Percentiles rank a stretch among this genome's conserved stretches.
phyloP scores from a whole-genome alignment of 306 rosid species.

The Herpetospermum pedunculosum region DNA sequence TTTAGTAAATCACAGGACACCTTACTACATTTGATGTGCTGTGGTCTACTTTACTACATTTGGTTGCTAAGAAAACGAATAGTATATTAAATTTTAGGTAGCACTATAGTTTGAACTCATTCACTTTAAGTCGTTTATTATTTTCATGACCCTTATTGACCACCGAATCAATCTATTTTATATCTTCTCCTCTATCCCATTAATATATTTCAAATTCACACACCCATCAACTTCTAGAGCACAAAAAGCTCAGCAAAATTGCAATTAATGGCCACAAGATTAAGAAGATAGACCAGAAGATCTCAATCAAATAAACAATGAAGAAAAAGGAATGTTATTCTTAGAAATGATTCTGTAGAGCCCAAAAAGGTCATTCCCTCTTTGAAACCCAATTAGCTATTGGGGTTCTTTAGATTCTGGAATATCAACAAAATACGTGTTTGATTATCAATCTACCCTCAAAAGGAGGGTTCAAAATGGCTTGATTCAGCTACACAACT shows the following conservation, averaged over 20 bases:
- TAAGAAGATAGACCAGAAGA: not conserved
- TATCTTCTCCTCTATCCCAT: slow-evolving; percentile 6
- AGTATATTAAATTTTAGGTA: too few species aligned
- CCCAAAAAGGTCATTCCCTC: not conserved
- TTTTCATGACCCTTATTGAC: too few species aligned
- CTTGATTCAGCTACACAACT: not conserved
- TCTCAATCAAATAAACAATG: not conserved
- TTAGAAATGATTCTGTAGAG: not conserved
- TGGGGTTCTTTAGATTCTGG: not conserved
- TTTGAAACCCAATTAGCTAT: not conserved
- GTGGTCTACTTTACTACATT: too few species aligned
- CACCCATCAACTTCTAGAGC: not conserved
- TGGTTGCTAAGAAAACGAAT: too few species aligned
- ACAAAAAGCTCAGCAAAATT: slow-evolving; percentile 7
- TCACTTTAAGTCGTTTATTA: too few species aligned
- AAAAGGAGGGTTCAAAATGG: not conserved
- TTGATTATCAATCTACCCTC: not conserved
- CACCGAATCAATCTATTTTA: too few species aligned
- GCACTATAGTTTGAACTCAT: too few species aligned
- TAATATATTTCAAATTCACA: not conserved
- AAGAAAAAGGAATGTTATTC: not conserved
- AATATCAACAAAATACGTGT: slow-evolving; percentile 8
- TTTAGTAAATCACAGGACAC: too few species aligned
- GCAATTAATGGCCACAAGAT: slow-evolving; percentile 7
- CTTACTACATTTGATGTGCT: too few species aligned